phyloP scores from a whole-genome alignment of 1,139 yeast species.

The Pichia sp. region DNA sequence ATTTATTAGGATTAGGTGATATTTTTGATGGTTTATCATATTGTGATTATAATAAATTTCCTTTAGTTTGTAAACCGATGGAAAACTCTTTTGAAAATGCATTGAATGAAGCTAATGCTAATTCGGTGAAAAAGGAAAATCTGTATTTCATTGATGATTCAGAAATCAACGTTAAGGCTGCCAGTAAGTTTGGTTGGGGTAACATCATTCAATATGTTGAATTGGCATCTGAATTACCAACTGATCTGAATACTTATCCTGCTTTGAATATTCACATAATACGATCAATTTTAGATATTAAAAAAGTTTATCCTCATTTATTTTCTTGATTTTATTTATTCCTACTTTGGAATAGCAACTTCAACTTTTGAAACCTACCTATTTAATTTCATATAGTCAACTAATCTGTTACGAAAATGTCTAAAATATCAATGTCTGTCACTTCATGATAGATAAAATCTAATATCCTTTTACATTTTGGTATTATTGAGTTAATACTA shows the following conservation, averaged over 20 bases:
- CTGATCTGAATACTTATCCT: conserved; percentile 34
- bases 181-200: conserved; percentile 46
- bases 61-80: conserved; percentile 86
- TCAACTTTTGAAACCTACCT: no score
- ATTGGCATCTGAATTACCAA: conserved; percentile 36
- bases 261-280: conserved; percentile 38
- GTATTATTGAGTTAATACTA: conserved; percentile 5
- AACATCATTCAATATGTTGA: conserved; percentile 56
- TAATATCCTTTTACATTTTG: conserved; percentile 8
- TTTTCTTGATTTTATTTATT: conserved; percentile 26
- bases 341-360: no score
- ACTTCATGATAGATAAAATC: conserved; percentile 13
- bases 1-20: conserved; percentile 80
- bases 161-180: conserved; percentile 55
- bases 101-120: conserved; percentile 54
- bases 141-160: conserved; percentile 81
- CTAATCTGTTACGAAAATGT: conserved; percentile 4
- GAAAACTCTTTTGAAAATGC: conserved; percentile 49
- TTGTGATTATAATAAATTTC: conserved; percentile 66
- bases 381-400: not conserved
- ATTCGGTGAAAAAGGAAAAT: conserved; percentile 41
- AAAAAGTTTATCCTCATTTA: conserved; percentile 42
- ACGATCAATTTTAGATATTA: conserved; percentile 42
- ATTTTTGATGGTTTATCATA: conserved; percentile 87
- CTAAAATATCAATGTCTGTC: conserved; percentile 3